A percentile compares a stretch with the other conserved stretches of the same genome.
Conservation (phyloP, 164 flowering plant genomes). For the Vitis rupestris region DNA sequence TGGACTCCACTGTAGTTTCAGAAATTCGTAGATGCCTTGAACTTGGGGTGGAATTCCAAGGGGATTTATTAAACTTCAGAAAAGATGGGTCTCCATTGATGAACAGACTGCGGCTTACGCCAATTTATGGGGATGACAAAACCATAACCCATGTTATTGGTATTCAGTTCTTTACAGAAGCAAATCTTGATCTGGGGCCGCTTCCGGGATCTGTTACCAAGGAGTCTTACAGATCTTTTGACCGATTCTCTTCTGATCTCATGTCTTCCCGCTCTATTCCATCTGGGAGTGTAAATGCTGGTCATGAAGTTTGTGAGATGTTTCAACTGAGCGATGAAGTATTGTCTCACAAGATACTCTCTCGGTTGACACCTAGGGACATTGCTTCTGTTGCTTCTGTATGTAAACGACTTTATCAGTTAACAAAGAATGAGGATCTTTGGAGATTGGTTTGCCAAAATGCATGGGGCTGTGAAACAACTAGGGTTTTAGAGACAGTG, state of each 20-base stretch:
- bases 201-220: conserved; percentile 49
- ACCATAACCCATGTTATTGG: conserved; percentile 85
- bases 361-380: conserved; percentile 81
- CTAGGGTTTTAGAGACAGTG: conserved; percentile 74
- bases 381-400: conserved; percentile 87
- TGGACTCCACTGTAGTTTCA: conserved; percentile 73
- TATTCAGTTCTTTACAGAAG: conserved; percentile 78
- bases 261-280: conserved; percentile 33
- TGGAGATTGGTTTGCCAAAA: conserved; percentile 97
- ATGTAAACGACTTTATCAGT: conserved; percentile 57
- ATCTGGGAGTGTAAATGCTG: conserved; percentile 43
- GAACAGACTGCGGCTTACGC: conserved; percentile 73
- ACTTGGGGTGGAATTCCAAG: conserved; percentile 81
- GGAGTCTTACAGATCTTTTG: conserved; percentile 44
- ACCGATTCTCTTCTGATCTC: conserved; percentile 43
- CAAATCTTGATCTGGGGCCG: conserved; percentile 79
- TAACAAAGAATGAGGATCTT: conserved; percentile 79
- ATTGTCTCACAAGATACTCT: conserved; percentile 61
- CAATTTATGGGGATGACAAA: conserved; percentile 84
- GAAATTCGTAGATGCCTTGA: conserved; percentile 82
- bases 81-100: conserved; percentile 91
- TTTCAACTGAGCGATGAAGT: conserved; percentile 84
- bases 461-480: conserved; percentile 95
- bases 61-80: conserved; percentile 78
- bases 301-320: conserved; percentile 67